Evolutionary conservation across 1,284 basidiomycete species (phyloP).

Genomic region (Ceratobasidium sp.): DNA sequence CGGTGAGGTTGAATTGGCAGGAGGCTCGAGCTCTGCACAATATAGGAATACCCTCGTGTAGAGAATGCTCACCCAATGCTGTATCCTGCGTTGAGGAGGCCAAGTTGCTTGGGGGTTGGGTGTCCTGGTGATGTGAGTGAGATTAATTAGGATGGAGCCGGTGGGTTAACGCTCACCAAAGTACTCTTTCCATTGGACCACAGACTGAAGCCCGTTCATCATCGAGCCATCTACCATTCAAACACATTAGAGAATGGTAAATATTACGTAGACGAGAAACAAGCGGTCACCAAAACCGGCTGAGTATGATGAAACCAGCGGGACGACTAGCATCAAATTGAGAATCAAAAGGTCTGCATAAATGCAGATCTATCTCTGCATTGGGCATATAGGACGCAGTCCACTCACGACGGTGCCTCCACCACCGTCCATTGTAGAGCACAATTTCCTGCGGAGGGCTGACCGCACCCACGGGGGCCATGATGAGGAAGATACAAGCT

Average conservation of each 20-base stretch:
- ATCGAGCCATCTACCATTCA: constrained; percentile 48
- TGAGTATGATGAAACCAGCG: constrained; percentile 78
- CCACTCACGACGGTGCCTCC: constrained; percentile 32
- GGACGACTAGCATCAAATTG: constrained; percentile 49
- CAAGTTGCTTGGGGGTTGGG: constrained; percentile 58
- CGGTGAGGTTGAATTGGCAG: too few species aligned
- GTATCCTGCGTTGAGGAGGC: constrained; percentile 82
- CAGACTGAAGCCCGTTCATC: constrained; percentile 52
- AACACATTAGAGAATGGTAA: neutral
- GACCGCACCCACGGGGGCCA: constrained; percentile 25
- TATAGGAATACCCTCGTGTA: neutral
- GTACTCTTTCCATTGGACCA: constrained; percentile 45
- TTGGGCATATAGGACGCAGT: neutral
- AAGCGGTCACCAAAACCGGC: constrained; percentile 77
- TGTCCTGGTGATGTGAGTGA: constrained; percentile 25
- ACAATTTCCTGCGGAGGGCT: constrained; percentile 26
- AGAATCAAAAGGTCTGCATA: constrained; percentile 46
- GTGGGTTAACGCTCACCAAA: constrained; percentile 1
- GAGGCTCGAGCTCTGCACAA: too few species aligned
- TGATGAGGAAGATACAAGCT: neutral
- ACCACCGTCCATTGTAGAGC: constrained; percentile 32
- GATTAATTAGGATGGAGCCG: neutral
- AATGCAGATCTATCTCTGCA: neutral
- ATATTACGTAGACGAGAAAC: neutral
- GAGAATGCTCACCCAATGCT: constrained; percentile 53